Percentiles rank a stretch among this genome's conserved stretches.
Evolutionary conservation across 2,329 filamentous ascomycete species (phyloP).

Genomic region (Rhynchosporium agropyri): DNA sequence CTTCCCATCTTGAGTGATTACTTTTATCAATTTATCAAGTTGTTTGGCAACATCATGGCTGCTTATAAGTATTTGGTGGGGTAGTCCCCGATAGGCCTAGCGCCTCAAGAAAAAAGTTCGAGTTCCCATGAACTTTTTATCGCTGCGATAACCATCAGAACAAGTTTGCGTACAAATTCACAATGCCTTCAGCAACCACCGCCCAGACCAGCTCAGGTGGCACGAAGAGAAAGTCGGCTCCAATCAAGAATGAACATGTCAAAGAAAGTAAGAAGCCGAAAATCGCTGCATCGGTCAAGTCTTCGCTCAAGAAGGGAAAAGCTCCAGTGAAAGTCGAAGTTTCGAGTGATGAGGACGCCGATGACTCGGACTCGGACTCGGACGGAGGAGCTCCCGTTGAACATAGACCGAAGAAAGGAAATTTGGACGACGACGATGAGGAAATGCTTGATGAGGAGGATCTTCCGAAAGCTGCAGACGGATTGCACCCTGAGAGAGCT

Average conservation of each 20-base stretch:
- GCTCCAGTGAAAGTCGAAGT: slow-evolving; percentile 38
- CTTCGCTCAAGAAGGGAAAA: slow-evolving; percentile 33
- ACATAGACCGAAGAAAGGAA: slow-evolving; percentile 3
- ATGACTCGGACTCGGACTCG: slow-evolving; percentile 41
- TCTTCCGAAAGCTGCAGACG: slow-evolving; percentile 39
- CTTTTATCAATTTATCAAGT: slow-evolving; percentile 9
- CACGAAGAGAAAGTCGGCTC: slow-evolving; percentile 60
- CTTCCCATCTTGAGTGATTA: slow-evolving; percentile 55
- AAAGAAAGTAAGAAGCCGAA: slow-evolving; percentile 56
- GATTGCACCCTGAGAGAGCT: slow-evolving; percentile 42
- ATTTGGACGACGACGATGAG: slow-evolving; percentile 36
- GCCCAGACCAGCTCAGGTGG: slow-evolving; percentile 51
- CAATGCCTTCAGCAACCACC: slow-evolving; percentile 43
- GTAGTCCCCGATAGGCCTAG: slow-evolving; percentile 10
- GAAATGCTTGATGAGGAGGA: slow-evolving; percentile 45
- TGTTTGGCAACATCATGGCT: neutral
- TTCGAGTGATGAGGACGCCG: slow-evolving; percentile 46
- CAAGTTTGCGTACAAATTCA: slow-evolving; percentile 23
- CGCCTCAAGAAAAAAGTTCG: slow-evolving; percentile 26
- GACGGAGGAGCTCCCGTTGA: slow-evolving; percentile 39
- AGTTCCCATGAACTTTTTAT: slow-evolving; percentile 1
- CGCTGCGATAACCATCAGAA: neutral
- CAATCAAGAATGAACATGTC: slow-evolving; percentile 49
- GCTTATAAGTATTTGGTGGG: slow-evolving; percentile 7
- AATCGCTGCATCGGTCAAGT: slow-evolving; percentile 38